These are phyloP conservation scores for Candida takata DNA, from an alignment of 805 yeast genomes.

Conservation along the genomic window DNA sequence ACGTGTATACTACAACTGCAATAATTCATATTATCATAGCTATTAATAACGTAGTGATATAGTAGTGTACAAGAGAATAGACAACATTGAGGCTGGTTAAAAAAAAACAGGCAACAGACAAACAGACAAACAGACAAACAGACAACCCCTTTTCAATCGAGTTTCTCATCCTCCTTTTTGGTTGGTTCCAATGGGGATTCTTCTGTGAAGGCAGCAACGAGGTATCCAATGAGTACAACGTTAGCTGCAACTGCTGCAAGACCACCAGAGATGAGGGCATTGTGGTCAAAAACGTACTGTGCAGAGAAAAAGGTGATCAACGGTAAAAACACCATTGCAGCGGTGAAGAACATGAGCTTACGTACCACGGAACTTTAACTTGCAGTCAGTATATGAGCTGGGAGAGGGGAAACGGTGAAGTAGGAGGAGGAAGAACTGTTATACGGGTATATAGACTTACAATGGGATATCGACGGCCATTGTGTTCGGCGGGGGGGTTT, in stretches of 20 bases:
- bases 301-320: conserved; percentile 51
- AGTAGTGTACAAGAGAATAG: too few species aligned
- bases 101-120: too few species aligned
- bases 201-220: conserved; percentile 69
- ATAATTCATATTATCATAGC: too few species aligned
- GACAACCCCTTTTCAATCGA: too few species aligned
- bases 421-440: too few species aligned
- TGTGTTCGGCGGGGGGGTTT: background rate
- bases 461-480: conserved; percentile 24
- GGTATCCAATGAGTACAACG: conserved; percentile 64
- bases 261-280: conserved; percentile 68
- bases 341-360: conserved; percentile 68
- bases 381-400: too few species aligned
- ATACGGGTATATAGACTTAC: too few species aligned
- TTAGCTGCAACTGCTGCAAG: conserved; percentile 74
- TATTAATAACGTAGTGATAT: background rate
- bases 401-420: too few species aligned
- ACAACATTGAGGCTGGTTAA: too few species aligned
- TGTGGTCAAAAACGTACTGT: conserved; percentile 34
- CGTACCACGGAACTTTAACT: conserved; percentile 52
- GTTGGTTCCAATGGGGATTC: conserved; percentile 32
- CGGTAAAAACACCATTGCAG: conserved; percentile 68
- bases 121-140: too few species aligned
- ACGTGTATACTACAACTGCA: too few species aligned
- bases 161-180: conserved; percentile 33